Evolutionary conservation across 148 eudicot species (phyloP), one percentile per base, ranked within the genome.

Genomic region (Oxyria digyna): DNA sequence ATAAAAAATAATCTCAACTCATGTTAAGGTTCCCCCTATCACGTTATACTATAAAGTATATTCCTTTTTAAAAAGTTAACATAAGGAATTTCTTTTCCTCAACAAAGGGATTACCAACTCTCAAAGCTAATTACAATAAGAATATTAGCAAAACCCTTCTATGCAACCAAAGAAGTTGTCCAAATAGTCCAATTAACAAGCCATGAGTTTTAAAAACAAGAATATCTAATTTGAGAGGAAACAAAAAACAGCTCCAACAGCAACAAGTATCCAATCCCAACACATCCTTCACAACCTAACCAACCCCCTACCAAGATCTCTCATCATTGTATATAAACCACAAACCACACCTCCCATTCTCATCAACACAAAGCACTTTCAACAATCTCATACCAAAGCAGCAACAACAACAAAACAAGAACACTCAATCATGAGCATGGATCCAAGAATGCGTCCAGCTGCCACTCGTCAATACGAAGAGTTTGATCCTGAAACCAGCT

Each of bases 401-500:
- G 42, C 35, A 42, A 20, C 10, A 75, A 29, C 14, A 29, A 68
- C 17, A 67, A 67, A 33, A 24, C n/a, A n/a, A n/a, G n/a, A 48
- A 24, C 8, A 75, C 24, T 5, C 18, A 68, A 32, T 12, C 20
- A 17, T 14, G 57, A 66, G 14, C 65, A 69, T 55, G 70, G 79
- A 62, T 17, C 59, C 72, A n/a, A 74, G 43, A 74, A 4, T 11
- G 24, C 57, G 42, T 9, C 62, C 33, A 40, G 48, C 67, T 6
- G 76, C 67, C 50, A 54, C 67, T 33, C 77, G 79, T 12, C 71
- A 46, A 1, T 79, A 82, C 31, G 76, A 79, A 70, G 78, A 76
- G 62, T 78, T 76, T 54, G 87, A 78, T n/a, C 91, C 96, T 20
- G 41, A 78, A 11, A 72, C 75, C 4, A 84, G 80, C 26, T 37